These are phyloP conservation scores for Thozetella sp. DNA, from an alignment of 495 filamentous ascomycete genomes.

Conservation along the genomic window DNA sequence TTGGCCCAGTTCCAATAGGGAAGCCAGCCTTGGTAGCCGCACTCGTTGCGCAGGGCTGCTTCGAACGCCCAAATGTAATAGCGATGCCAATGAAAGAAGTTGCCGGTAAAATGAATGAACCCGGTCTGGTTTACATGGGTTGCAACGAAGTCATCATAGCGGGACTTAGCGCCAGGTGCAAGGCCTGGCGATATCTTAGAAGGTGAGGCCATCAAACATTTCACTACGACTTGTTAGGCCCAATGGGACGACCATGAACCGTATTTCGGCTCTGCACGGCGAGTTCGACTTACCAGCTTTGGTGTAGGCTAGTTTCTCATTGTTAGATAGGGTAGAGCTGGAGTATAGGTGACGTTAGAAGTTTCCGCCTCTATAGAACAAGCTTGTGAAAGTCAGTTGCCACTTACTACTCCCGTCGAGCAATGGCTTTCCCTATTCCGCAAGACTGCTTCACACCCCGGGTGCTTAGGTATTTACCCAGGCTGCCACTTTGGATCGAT, in stretches of 20 bases:
- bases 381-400: neutral
- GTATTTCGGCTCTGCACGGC: neutral
- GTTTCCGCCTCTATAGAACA: neutral
- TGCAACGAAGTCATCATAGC: slow-evolving; percentile 67
- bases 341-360: slow-evolving; percentile 11
- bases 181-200: slow-evolving; percentile 23
- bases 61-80: slow-evolving; percentile 64
- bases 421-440: neutral
- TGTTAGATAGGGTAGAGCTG: slow-evolving; percentile 44
- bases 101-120: slow-evolving; percentile 61
- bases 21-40: slow-evolving; percentile 58
- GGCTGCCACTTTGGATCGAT: neutral
- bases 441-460: neutral
- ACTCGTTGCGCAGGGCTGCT: slow-evolving; percentile 62
- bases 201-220: slow-evolving; percentile 56
- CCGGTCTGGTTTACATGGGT: slow-evolving; percentile 65
- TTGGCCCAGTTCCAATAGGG: slow-evolving; percentile 63
- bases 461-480: neutral
- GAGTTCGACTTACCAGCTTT: slow-evolving; percentile 45
- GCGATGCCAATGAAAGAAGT: slow-evolving; percentile 68
- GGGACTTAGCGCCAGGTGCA: slow-evolving; percentile 20
- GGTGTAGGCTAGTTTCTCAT: slow-evolving; percentile 56
- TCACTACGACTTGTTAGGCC: slow-evolving; percentile 20
- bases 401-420: neutral
- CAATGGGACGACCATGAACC: no score